Conservation (phyloP, 495 filamentous ascomycete species). For the Tuber magnatum region DNA sequence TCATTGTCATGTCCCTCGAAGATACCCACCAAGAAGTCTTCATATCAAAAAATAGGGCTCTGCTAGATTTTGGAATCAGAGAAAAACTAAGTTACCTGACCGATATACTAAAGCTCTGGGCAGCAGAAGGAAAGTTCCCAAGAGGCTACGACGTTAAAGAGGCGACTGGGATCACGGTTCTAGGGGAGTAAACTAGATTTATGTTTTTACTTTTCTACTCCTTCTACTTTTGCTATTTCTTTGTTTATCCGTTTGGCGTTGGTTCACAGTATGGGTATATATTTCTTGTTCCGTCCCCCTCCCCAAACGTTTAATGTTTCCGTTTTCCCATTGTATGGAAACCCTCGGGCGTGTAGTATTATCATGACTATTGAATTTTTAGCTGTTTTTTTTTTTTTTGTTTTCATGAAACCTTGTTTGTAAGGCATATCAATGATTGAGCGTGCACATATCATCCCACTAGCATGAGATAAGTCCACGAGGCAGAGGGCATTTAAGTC, state of each 20-base stretch:
- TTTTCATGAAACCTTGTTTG: background rate
- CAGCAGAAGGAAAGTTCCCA: constrained; percentile 27
- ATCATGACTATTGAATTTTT: background rate
- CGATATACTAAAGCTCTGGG: constrained; percentile 36
- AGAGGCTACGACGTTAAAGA: constrained; percentile 33
- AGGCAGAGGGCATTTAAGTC: background rate
- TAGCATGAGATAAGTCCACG: background rate
- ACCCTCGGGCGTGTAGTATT: background rate
- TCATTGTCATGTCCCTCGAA: constrained; percentile 36
- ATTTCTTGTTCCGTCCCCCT: constrained; percentile 9
- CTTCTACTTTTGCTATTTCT: constrained; percentile 7
- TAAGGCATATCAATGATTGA: background rate
- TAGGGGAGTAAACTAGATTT: constrained; percentile 23
- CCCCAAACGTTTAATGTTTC: background rate
- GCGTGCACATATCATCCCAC: background rate
- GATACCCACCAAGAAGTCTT: constrained; percentile 33
- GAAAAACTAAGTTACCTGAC: constrained; percentile 34
- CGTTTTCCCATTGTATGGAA: background rate
- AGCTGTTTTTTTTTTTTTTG: no score
- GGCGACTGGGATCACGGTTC: constrained; percentile 28
- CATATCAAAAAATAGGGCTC: constrained; percentile 15
- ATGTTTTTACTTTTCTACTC: constrained; percentile 2
- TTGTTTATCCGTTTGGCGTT: constrained; percentile 13
- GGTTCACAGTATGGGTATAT: constrained; percentile 4
- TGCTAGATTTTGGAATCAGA: constrained; percentile 35